phyloP scores from a whole-genome alignment of 305 asterid species.

The Coffea humblotiana region DNA sequence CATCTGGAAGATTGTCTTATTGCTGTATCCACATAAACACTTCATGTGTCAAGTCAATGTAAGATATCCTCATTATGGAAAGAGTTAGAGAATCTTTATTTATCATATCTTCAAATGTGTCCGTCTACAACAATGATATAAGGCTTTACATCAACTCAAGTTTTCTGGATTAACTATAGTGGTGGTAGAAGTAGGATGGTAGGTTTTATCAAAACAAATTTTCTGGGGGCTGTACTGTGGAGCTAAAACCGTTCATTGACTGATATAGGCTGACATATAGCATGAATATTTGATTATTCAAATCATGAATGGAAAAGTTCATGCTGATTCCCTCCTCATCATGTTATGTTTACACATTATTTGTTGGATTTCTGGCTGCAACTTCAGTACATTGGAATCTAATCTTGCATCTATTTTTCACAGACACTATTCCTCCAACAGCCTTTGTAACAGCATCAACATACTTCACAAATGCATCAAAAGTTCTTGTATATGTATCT shows the following conservation, averaged over 20 bases:
- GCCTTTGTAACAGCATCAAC: constrained; percentile 55
- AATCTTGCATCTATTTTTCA: constrained; percentile 25
- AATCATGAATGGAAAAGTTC: not conserved
- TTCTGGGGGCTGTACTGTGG: not conserved
- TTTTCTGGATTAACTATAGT: not conserved
- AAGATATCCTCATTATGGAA: not conserved
- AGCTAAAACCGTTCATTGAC: not conserved
- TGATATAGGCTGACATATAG: not conserved
- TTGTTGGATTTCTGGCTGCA: not conserved
- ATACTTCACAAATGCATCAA: constrained; percentile 67
- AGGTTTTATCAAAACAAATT: too few relatives aligned
- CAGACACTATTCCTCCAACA: constrained; percentile 81
- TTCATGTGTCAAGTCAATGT: not conserved
- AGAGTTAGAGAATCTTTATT: not conserved
- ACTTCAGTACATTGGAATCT: not conserved
- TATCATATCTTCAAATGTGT: not conserved
- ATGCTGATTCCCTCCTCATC: not conserved
- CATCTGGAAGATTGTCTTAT: not conserved
- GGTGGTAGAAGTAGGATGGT: not conserved
- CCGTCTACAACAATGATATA: not conserved
- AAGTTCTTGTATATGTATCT: constrained; percentile 57
- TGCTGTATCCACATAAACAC: not conserved
- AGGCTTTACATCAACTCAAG: not conserved
- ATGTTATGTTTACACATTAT: not conserved
- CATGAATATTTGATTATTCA: not conserved